A percentile compares a stretch with the other conserved stretches of the same genome.
phyloP scores from a whole-genome alignment of 441 rosid genomes.

The Populus hybrid region DNA sequence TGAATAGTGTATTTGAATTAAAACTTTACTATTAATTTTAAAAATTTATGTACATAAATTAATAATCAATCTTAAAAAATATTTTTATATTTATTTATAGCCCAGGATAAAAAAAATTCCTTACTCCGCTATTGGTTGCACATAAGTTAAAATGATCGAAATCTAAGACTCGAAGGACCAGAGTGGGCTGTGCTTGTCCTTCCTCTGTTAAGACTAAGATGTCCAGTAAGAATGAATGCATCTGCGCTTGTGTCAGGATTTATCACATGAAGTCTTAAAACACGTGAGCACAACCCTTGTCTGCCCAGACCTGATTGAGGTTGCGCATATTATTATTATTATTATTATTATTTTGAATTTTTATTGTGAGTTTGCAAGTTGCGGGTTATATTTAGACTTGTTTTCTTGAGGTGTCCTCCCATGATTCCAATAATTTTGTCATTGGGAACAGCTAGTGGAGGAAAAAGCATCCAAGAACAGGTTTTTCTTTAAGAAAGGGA shows the following conservation, averaged over 20 bases:
- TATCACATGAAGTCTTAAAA: neutral
- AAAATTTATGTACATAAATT: no score
- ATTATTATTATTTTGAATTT: no score
- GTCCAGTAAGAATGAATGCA: neutral
- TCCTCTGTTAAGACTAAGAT: neutral
- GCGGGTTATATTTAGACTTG: neutral
- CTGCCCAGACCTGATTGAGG: neutral
- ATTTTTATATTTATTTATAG: no score
- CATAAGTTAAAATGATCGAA: neutral
- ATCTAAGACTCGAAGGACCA: neutral
- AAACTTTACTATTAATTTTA: no score
- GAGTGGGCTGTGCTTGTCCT: neutral
- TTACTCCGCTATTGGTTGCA: no score
- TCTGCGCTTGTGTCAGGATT: neutral
- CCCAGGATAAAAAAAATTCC: no score
- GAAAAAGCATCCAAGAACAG: neutral
- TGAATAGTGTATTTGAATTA: no score
- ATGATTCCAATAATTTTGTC: neutral
- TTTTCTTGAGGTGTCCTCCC: neutral
- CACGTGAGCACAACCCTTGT: conserved; percentile 18
- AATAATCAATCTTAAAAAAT: no score
- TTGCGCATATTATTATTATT: neutral
- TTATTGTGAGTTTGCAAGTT: conserved; percentile 2
- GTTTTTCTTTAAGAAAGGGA: neutral
- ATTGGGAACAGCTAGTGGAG: neutral